These are phyloP conservation scores for Eutrema yunnanense DNA, from an alignment of 345 rosid genomes.

Conservation along the genomic window DNA sequence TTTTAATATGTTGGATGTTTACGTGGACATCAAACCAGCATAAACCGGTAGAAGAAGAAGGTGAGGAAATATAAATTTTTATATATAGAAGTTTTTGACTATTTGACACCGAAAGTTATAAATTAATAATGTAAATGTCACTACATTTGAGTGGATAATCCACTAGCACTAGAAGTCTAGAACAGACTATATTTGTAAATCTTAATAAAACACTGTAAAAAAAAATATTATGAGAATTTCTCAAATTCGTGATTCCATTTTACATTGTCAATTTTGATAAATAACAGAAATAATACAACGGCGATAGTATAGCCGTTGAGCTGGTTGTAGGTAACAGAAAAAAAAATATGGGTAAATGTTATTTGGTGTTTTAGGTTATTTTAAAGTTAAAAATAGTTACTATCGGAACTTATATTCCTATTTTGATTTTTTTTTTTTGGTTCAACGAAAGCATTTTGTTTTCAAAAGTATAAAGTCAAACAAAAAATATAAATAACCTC, in stretches of 20 bases:
- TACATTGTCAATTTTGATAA: neutral
- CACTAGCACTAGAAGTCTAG: neutral
- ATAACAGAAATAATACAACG: neutral
- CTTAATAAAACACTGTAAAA: neutral
- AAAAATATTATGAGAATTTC: neutral
- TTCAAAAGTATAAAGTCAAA: neutral
- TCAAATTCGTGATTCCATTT: neutral
- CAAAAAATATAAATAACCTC: too few relatives aligned
- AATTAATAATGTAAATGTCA: neutral
- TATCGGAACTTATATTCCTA: neutral
- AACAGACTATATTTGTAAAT: neutral
- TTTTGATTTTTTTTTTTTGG: too few relatives aligned
- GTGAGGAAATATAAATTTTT: too few relatives aligned
- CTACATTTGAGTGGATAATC: neutral
- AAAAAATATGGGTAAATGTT: neutral
- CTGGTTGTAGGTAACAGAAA: neutral
- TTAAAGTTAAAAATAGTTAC: neutral
- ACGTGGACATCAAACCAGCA: too few relatives aligned
- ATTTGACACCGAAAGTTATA: slow-evolving; percentile 1
- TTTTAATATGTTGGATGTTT: too few relatives aligned
- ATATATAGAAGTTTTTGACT: neutral
- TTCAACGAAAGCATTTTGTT: neutral
- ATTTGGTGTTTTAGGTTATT: neutral
- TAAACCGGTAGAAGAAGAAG: too few relatives aligned
- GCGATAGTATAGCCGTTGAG: neutral